Base-by-base conservation (phyloP, 2,329 filamentous ascomycete genomes). In the Sporothrix dimorphospora region DNA sequence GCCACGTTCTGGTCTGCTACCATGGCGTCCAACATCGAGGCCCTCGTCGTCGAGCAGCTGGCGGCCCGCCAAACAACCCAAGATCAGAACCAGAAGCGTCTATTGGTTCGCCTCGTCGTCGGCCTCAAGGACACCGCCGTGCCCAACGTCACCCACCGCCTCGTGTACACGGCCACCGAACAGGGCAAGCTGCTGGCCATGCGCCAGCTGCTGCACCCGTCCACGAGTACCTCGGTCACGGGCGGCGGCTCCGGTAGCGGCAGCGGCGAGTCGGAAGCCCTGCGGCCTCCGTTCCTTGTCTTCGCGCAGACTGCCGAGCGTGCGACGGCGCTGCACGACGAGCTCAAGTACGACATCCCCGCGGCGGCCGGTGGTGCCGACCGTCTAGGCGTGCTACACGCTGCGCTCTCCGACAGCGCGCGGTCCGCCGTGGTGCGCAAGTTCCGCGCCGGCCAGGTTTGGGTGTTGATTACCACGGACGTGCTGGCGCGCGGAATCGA, bases 251-350 rank as follows among this genome's bases (percentile, higher is more conserved):
- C 72, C 21, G 19, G 16, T 11, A 24, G 61, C 57, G 6, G 9
- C 7, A 1, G 83, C 84, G 12, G 80, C 81, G 38, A n/a, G 55
- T 38, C 38, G n/a, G 61, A 57, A 1, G 84, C 85, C 7, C 84
- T 98, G 61, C 90, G 93, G 0, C 94, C 96, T 0, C 96, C 96
- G 0, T 97, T 98, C 82, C 86, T 99, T 6, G 91, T 99, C 73
- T 99, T 99, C 81, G 96, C 95, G 0, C 96, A 99, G 82, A 98
- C 95, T 0, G 97, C 99, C 72, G 91, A 94, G 69, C 90, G 96
- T 76, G 96, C 96, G 0, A 89, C 92, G 42, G 94, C 96, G 5
- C 87, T 99, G 1, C 91, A 97, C 79, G 90, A 92, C 45, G 96
- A 99, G 80, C 87, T 99, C 40, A 91, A 93, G 74, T 99, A 97